A percentile compares a stretch with the other conserved stretches of the same genome.
Evolutionary conservation across 2,329 filamentous ascomycete genomes (phyloP).

Genomic region (Stachybotrys chlorohalonatus): DNA sequence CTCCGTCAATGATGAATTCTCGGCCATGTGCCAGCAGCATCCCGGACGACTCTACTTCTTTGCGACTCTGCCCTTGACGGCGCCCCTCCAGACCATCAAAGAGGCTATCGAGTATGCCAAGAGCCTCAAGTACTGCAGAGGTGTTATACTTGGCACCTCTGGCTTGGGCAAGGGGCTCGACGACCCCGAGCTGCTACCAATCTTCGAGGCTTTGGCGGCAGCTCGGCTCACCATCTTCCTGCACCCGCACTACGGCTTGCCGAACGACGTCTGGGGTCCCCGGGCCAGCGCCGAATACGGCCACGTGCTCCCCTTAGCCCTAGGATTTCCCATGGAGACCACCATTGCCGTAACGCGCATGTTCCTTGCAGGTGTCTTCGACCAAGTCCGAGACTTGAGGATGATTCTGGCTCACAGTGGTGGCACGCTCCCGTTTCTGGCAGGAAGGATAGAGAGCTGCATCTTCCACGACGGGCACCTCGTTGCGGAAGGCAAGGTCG

Average conservation of each 20-base stretch:
- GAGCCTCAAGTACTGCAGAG: slow-evolving; percentile 59
- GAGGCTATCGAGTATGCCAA: slow-evolving; percentile 55
- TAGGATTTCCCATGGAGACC: slow-evolving; percentile 88
- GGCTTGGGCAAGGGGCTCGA: slow-evolving; percentile 76
- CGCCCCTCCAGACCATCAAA: slow-evolving; percentile 50
- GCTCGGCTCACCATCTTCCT: slow-evolving; percentile 65
- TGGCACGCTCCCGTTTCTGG: slow-evolving; percentile 80
- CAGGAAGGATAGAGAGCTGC: slow-evolving; percentile 81
- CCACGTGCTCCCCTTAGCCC: slow-evolving; percentile 74
- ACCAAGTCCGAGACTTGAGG: slow-evolving; percentile 57
- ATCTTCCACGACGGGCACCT: slow-evolving; percentile 74
- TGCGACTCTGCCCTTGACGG: slow-evolving; percentile 70
- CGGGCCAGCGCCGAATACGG: slow-evolving; percentile 62
- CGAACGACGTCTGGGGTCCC: slow-evolving; percentile 69
- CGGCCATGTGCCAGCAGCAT: slow-evolving; percentile 57
- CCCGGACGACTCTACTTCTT: slow-evolving; percentile 72
- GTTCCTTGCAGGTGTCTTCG: slow-evolving; percentile 80
- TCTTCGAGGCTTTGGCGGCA: slow-evolving; percentile 62
- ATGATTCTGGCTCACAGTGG: slow-evolving; percentile 83
- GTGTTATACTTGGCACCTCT: slow-evolving; percentile 81
- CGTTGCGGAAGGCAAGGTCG: slow-evolving; percentile 49
- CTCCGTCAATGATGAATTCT: slow-evolving; percentile 70
- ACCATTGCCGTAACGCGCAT: slow-evolving; percentile 84
- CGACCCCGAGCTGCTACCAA: slow-evolving; percentile 61
- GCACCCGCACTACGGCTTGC: slow-evolving; percentile 87